Base-by-base conservation (phyloP, 495 filamentous ascomycete species). In the Venustampulla echinocandica region DNA sequence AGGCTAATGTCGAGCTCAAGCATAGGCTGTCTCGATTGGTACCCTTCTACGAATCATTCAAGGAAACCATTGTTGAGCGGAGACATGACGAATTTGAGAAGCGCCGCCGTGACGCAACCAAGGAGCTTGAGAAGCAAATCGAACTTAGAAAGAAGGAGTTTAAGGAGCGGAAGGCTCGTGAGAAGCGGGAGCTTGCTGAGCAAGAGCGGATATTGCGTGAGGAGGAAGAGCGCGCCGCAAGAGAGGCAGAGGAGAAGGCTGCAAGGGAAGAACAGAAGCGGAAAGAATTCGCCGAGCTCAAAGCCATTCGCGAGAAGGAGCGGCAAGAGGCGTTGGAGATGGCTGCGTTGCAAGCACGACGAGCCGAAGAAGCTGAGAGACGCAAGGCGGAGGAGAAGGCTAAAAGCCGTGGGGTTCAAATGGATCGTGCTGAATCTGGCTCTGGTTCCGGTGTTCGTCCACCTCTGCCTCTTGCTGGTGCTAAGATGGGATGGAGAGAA, bases 41-140 rank as follows among this genome's bases (percentile, higher is more conserved):
- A 45, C 76, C 78, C 5, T 61, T 68, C 24, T 98, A 95, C 68
- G 87, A 86, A 63, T 71, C 63, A 19, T 97, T 95, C 77, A 75
- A 82, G 53, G 70, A 82, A 48, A 76, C 83, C 24, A 73, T 96
- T 21, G 81, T 82, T 41, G 81, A 89, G 61, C 82, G 87, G 60
- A 84, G 92, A 53, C 85, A 87, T 58, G 85, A 95, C 55, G 86
- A 97, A 64, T 97, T 97, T 58, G 93, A 97, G 74, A 87, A 84
- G 69, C 80, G 90, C 40, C 81, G 85, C 60, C 86, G 81, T 66
- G 79, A 83, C 56, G 92, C 92, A 23, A 85, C 95, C 71, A 79
- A 79, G 42, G 90, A 97, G 56, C 76, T 93, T 42, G 81, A 95
- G 70, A 80, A 79, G 64, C 86, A 90, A 69, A 90, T 95, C 69